Base-by-base conservation (phyloP, 1,284 basidiomycete genomes). In the Ustilago shanxiensis region DNA sequence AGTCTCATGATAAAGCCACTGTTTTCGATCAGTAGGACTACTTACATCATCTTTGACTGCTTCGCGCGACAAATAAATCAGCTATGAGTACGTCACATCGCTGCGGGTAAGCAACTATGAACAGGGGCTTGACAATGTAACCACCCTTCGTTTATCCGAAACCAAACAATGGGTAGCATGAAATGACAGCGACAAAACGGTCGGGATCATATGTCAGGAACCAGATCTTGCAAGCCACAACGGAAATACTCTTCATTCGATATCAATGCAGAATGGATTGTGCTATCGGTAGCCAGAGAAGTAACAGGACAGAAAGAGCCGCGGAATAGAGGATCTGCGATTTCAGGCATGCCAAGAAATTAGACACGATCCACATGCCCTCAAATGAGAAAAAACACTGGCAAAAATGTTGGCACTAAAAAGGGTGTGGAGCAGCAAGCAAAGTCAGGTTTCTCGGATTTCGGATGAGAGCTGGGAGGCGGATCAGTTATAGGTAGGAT, bases 211-310 rank as follows among this genome's bases (percentile, higher is more conserved):
- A 14, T 13, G 45, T 49, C 45, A 49, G 45, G 45, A 49, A 49
- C 45, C 26, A 49, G 45, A 49, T 24, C 24, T 26, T 8, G 41
- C 45, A 49, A 24, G 45, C 45, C 45, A 49, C 45, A 49, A 28
- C 24, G 45, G 45, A 49, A 24, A 49, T 49, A 49, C 28, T 45
- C n/a, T 45, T n/a, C 44, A n/a, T 45, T 11, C 11, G n/a, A 45
- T 20, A n/a, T 45, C 45, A 26, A 49, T 13, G 45, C 1, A 11
- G 26, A 26, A 49, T 18, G 8, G 44, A 26, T 22, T 10, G 45
- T 26, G 45, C 8, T 49, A 24, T 26, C 16, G 24, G 26, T 49
- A 49, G 22, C 8, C 24, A 49, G 11, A 49, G 22, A 49, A 3
- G 31, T 33, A 11, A 11, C 13, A 37, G 3, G 35, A 28, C 11